Conservation (phyloP, 2,329 filamentous ascomycete species). For the Talaromyces sp. region DNA sequence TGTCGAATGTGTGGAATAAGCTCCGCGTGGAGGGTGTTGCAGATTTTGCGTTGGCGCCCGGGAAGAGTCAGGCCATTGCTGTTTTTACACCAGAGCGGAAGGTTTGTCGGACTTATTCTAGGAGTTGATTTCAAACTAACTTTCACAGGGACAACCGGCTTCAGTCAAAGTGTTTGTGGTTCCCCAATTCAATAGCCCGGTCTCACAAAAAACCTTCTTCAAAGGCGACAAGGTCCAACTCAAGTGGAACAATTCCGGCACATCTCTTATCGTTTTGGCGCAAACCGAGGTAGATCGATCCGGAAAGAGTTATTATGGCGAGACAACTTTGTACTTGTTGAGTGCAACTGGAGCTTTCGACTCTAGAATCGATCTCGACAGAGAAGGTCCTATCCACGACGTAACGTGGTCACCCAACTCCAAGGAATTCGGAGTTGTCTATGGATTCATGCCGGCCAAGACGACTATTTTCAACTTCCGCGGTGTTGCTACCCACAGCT, state of each 20-base stretch:
- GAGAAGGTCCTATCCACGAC: conserved; percentile 96
- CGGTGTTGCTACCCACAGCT: conserved; percentile 77
- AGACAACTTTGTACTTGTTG: conserved; percentile 93
- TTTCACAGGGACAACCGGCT: conserved; percentile 76
- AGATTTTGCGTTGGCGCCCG: conserved; percentile 86
- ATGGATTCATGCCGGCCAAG: conserved; percentile 99
- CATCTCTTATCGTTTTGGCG: conserved; percentile 86
- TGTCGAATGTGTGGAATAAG: conserved; percentile 91
- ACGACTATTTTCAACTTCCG: conserved; percentile 95
- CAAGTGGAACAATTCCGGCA: conserved; percentile 94
- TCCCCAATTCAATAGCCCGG: conserved; percentile 75
- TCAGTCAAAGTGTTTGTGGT: conserved; percentile 93
- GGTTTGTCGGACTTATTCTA: conserved; percentile 52
- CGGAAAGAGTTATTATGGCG: conserved; percentile 98
- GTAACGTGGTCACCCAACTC: conserved; percentile 98
- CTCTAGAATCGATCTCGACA: conserved; percentile 86
- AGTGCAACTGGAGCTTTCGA: conserved; percentile 91
- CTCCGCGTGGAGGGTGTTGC: conserved; percentile 84
- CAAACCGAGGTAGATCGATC: conserved; percentile 98
- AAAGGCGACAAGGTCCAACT: conserved; percentile 98
- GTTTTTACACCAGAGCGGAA: conserved; percentile 95
- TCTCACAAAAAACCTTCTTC: conserved; percentile 98
- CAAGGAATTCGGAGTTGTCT: conserved; percentile 95
- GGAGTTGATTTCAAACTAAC: neutral
- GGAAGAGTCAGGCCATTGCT: conserved; percentile 85